phyloP scores from a whole-genome alignment of 345 rosid genomes.

The Populus deltoides region DNA sequence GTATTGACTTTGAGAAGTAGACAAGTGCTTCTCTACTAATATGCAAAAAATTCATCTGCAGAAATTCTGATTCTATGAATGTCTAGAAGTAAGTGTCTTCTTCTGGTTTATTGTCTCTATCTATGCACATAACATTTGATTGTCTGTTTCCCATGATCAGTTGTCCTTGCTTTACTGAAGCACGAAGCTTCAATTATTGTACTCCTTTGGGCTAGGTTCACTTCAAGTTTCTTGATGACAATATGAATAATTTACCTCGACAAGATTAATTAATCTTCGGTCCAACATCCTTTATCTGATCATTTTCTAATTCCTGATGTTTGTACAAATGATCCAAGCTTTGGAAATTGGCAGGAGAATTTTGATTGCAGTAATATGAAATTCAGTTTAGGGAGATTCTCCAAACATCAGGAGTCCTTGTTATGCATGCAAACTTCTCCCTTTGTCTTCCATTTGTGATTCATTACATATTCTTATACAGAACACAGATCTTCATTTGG shows the following conservation, averaged over 20 bases:
- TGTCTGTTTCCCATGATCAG: neutral
- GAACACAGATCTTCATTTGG: neutral
- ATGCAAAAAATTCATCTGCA: neutral
- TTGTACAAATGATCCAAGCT: neutral
- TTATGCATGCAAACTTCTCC: neutral
- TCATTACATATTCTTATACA: neutral
- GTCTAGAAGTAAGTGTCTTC: neutral
- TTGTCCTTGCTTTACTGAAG: slow-evolving; percentile 8
- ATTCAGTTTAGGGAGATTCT: neutral
- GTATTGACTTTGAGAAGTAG: slow-evolving; percentile 4
- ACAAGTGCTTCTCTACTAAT: slow-evolving; percentile 1
- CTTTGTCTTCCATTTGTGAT: neutral
- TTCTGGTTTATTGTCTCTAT: neutral
- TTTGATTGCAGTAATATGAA: neutral
- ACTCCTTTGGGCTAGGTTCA: neutral
- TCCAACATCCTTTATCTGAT: neutral
- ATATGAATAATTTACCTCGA: too few species aligned
- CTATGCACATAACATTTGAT: neutral
- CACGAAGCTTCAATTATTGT: neutral
- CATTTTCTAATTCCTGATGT: neutral
- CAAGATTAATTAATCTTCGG: too few species aligned
- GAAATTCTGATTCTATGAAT: slow-evolving; percentile 5
- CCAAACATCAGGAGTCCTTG: neutral
- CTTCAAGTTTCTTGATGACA: neutral
- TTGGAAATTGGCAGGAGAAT: neutral